Evolutionary conservation across 2,329 filamentous ascomycete genomes (phyloP), one percentile per base, ranked within the genome.

Genomic region (Ophiostoma australiae): DNA sequence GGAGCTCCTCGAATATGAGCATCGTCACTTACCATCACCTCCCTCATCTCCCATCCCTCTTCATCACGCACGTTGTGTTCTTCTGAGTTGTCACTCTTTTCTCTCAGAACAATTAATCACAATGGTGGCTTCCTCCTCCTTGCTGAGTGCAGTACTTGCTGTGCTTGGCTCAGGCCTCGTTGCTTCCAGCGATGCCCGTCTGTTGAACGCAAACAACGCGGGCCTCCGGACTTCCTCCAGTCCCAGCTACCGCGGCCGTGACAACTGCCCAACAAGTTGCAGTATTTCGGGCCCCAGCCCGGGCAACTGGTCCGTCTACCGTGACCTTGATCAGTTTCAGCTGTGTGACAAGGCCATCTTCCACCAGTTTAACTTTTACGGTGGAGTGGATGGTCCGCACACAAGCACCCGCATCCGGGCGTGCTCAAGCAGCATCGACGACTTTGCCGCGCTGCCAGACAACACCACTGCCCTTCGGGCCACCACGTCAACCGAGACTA

Each of bases 281-380:
- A 58, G 44, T 27, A 4, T 58, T 4, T 35, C 67, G 7, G 67
- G 67, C 31, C 15, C 67, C 10, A 55, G 39, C 67, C 35, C 67
- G 7, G 67, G 44, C 17, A 69, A 69, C 48, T 69, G 67, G 67
- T 55, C 67, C 8, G 27, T 68, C 27, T 68, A 58, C 41, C 27
- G 48, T 33, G 48, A 44, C 67, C 67, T 68, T 31, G 67, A 68
- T 27, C 67, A 68, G 17, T 55, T 52, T 3, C 41, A 55, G 15
- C 8, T 31, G 31, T 68, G 67, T 41, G 27, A n/a, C 27, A 33
- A 37, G 44, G 33, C 67, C 3, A 31, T 68, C 4, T 68, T 55
- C 48, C 23, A n/a, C 7, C 27, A 68, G 27, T 68, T 68, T 33
- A 35, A 33, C 13, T 4, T 68, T 31, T 55, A 55, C 44, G 67